These are phyloP conservation scores for Solanum bukasovii DNA, from an alignment of 257 asterid species.

Conservation along the genomic window DNA sequence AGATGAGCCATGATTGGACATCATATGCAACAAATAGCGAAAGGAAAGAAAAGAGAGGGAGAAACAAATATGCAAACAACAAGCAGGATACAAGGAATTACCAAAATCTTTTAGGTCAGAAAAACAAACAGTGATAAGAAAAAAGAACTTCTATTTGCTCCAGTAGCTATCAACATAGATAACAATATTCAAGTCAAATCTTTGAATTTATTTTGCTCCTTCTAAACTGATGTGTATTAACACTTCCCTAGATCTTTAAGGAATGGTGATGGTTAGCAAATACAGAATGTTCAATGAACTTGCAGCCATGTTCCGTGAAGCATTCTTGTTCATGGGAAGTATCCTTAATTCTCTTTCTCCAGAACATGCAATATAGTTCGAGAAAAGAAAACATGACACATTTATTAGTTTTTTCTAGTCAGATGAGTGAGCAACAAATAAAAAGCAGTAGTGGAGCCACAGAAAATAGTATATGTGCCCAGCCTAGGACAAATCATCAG, in stretches of 20 bases:
- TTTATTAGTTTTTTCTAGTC: neutral
- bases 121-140: neutral
- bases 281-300: neutral
- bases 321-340: neutral
- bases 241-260: neutral
- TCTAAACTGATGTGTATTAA: neutral
- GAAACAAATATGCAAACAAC: neutral
- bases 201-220: neutral
- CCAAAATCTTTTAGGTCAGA: neutral
- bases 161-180: neutral
- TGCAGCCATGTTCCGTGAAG: neutral
- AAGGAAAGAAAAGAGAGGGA: neutral
- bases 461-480: neutral
- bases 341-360: neutral
- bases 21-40: neutral
- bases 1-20: neutral
- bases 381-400: neutral
- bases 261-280: neutral
- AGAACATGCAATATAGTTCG: neutral
- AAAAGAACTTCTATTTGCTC: neutral
- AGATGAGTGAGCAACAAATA: neutral
- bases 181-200: neutral
- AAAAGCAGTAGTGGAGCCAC: neutral
- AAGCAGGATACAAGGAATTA: neutral
- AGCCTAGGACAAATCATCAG: neutral